Evolutionary conservation across 495 filamentous ascomycete genomes (phyloP), one percentile per base, ranked within the genome.

Genomic region (Rusavskia elegans): DNA sequence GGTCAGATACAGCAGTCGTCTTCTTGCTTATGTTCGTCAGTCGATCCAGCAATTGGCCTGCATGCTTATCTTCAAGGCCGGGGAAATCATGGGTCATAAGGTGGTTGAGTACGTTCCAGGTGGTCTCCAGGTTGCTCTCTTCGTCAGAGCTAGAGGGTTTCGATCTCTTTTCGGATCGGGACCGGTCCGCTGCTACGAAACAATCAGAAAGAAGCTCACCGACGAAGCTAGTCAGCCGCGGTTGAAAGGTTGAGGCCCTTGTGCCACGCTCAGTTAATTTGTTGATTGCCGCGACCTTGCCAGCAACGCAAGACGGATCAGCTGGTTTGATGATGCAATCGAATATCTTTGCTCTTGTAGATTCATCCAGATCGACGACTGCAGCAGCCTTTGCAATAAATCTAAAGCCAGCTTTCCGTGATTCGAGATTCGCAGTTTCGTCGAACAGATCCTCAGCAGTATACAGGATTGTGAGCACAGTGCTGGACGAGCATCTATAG

Each of bases 1-100:
- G 78, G 57, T 95, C 89, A 20, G 72, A 71, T 20, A 80, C 75
- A 39, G 81, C 71, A 36, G 77, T 84, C 2, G 90, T 93, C 51
- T 77, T 81, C 55, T 72, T 79, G 71, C 85, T 92, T 13, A 93
- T 83, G 10, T 69, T 71, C 44, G 92, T 75, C 11, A 87, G 68
- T 16, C 76, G 74, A 23, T 75, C 71, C 32, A 98, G 75, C 48
- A 98, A 63, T 9, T 65, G 61, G 50, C 75, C 76, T 40, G 89
- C 72, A 49, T 86, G 81, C 27, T 73, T 71, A 48, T 84, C 79
- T 37, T 75, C 73, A 38, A 87, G 83, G 29, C 81, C 75, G 53
- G 82, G 85, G 63, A 82, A 83, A 64, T 88, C 90, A 66, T 90
- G 83, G 57, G 83, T 89, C 65, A 92, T 82, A 53, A 92, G 68